These are phyloP conservation scores for Sporothrix sp. DNA, from an alignment of 2,329 filamentous ascomycete genomes.

Conservation along the genomic window DNA sequence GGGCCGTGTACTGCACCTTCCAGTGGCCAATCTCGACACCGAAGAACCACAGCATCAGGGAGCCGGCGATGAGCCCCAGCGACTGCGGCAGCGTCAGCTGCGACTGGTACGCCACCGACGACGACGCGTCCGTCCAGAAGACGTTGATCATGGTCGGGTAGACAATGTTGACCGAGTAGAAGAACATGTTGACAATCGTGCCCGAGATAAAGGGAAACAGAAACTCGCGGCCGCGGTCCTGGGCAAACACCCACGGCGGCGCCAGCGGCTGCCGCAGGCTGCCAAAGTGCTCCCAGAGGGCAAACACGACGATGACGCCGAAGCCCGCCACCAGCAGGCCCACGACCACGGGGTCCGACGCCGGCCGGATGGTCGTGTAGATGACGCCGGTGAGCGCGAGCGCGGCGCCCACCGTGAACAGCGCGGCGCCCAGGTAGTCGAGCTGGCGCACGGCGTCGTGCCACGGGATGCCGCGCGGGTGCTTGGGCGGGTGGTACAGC, in stretches of 20 bases:
- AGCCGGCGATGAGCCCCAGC: conserved; percentile 33
- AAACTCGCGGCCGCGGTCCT: conserved; percentile 29
- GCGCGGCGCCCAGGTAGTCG: conserved; percentile 29
- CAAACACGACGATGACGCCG: conserved; percentile 26
- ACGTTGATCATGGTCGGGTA: conserved; percentile 32
- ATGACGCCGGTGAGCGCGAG: conserved; percentile 32
- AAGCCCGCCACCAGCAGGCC: conserved; percentile 27
- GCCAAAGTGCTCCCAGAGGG: conserved; percentile 29
- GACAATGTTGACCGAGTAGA: conserved; percentile 18
- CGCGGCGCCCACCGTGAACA: conserved; percentile 27
- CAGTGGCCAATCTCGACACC: conserved; percentile 33
- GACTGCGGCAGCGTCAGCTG: conserved; percentile 33
- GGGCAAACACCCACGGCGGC: conserved; percentile 35
- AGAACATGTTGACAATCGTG: conserved; percentile 11
- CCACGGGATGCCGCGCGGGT: conserved; percentile 26
- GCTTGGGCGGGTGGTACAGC: conserved; percentile 24
- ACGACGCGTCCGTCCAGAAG: conserved; percentile 5
- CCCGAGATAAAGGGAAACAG: conserved; percentile 2
- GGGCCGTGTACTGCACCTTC: conserved; percentile 34
- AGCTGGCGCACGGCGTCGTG: conserved; percentile 26
- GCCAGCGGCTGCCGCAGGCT: conserved; percentile 30
- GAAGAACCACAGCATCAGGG: conserved; percentile 30
- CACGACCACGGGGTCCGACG: conserved; percentile 27
- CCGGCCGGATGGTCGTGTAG: conserved; percentile 27
- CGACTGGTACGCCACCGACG: background rate